These are phyloP conservation scores for Cafeteria roenbergensis DNA, from an alignment of 108 stramenopile genomes.

Conservation along the genomic window DNA sequence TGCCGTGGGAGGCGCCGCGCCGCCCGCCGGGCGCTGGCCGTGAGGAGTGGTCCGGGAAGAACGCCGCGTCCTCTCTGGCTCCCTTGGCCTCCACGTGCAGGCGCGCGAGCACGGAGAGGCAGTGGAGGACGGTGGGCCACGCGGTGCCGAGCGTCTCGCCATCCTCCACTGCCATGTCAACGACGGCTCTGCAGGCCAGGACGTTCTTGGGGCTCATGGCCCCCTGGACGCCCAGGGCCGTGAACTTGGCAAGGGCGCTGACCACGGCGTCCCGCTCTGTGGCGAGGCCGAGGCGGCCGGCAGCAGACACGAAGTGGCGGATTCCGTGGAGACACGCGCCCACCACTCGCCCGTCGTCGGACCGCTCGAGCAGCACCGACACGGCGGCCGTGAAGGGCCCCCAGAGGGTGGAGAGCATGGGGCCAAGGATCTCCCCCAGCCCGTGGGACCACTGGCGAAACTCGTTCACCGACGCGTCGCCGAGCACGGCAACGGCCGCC, in stretches of 20 bases:
- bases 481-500: neutral
- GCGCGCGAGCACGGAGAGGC: constrained; percentile 71
- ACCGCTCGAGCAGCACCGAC: constrained; percentile 70
- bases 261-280: constrained; percentile 74
- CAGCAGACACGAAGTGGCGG: constrained; percentile 62
- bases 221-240: constrained; percentile 52
- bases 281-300: constrained; percentile 63
- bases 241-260: constrained; percentile 71
- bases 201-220: constrained; percentile 69
- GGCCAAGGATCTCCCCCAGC: constrained; percentile 66
- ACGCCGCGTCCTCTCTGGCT: constrained; percentile 17
- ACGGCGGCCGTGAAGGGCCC: constrained; percentile 83
- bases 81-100: constrained; percentile 37
- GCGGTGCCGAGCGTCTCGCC: constrained; percentile 71
- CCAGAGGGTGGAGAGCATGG: constrained; percentile 97
- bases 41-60: no score
- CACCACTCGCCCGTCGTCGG: constrained; percentile 62
- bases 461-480: neutral
- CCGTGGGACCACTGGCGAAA: no score
- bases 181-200: constrained; percentile 63
- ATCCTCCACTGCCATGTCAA: constrained; percentile 64
- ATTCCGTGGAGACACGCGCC: constrained; percentile 70
- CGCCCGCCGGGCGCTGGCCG: no score
- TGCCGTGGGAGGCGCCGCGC: no score
- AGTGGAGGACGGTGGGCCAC: constrained; percentile 77